Percentiles rank a stretch among this genome's conserved stretches.
Conservation (phyloP, 257 asterid genomes). For the Gentiana straminea region DNA sequence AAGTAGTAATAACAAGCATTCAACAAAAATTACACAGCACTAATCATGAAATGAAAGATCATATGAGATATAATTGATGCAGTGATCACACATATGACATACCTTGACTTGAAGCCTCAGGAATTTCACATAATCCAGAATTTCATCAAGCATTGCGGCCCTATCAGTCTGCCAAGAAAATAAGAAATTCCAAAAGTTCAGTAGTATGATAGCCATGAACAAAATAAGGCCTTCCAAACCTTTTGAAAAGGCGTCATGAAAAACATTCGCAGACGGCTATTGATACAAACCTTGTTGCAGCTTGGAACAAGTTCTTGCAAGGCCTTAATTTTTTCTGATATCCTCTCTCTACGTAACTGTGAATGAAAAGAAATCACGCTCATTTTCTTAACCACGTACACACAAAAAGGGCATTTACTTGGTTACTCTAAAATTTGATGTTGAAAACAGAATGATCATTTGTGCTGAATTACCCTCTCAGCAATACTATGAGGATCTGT, state of each 20-base stretch:
- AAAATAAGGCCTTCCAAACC: too few relatives aligned
- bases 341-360: constrained; percentile 81
- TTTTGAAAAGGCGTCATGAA: too few relatives aligned
- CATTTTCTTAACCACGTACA: constrained; percentile 13
- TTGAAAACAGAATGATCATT: not conserved
- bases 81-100: constrained; percentile 15
- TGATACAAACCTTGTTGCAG: constrained; percentile 63
- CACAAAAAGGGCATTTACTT: not conserved
- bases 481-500: constrained; percentile 95
- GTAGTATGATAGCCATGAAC: not conserved
- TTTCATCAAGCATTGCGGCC: constrained; percentile 91
- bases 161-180: constrained; percentile 56
- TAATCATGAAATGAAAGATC: not conserved
- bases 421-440: not conserved
- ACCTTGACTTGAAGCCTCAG: constrained; percentile 92
- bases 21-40: constrained; percentile 2
- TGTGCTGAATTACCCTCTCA: constrained; percentile 47
- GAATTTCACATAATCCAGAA: constrained; percentile 84
- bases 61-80: not conserved
- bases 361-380: constrained; percentile 11
- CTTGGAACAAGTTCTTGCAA: constrained; percentile 90
- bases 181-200: too few relatives aligned
- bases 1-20: too few relatives aligned
- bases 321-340: constrained; percentile 84
- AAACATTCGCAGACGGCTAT: not conserved